Base-by-base conservation (phyloP, 2,329 filamentous ascomycete genomes). In the Thermomyces lanuginosus region DNA sequence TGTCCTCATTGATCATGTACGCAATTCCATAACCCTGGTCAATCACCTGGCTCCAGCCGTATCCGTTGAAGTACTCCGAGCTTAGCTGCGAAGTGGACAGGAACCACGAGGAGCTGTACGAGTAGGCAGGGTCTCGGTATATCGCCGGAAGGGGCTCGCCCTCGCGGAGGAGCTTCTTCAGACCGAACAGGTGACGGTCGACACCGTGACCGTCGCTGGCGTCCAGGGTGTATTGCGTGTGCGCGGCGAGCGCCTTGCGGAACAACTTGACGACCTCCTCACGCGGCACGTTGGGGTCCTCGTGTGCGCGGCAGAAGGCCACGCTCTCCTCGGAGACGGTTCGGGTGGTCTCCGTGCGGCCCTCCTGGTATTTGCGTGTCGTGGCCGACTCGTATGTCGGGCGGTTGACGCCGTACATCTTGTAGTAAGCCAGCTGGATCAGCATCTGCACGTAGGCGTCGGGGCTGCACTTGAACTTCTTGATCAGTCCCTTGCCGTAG, bases 1-100 rank as follows among this genome's bases (percentile, higher is more conserved):
- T 84, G 56, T 93, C 92, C 66, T 95, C 86, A 51, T 98, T 98
- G 54, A 98, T 95, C 89, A 98, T 98, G 54, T 98, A 98, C 20
- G 89, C 89, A 48, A 98, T 92, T 38, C 89, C 89, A 58, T 89
- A 98, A 16, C 89, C 89, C 34, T 77, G 80, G 46, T 95, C 84
- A 29, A 95, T 78, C 27, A 98, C 89, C 62, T 98, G 86, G 49
- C 79, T 89, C 89, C 89, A 98, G 23, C 89, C 89, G 56, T 98
- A 98, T 13, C 91, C 89, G 52, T 98, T 98, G 60, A 95, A 98
- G 64, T 80, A 93, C 62, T 98, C 91, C 17, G 76, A 84, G 57
- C 78, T 89, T 51, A 98, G 62, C 61, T 98, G 91, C 34, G 73
- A 82, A 15, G 75, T 82, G 15, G 76, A 86, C 32, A 98, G 64